Evolutionary conservation across 2,329 filamentous ascomycete genomes (phyloP), one percentile per base, ranked within the genome.

Genomic region (Colletotrichum sp.): DNA sequence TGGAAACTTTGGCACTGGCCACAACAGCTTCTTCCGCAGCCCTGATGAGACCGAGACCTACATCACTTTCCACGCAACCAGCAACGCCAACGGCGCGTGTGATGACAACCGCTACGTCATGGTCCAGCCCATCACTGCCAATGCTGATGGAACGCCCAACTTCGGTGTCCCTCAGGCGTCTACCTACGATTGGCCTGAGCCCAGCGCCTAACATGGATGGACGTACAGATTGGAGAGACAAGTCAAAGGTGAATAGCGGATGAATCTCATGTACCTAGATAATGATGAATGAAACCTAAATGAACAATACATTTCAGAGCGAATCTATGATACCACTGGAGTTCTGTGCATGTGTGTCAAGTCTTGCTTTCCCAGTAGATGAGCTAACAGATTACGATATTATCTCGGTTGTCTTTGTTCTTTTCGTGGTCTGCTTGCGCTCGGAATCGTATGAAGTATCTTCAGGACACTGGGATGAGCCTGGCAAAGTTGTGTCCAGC

Each of bases 11-110:
- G 90, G 90, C 16, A 89, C 90, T 0, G 90, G 89, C 0, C 89
- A 91, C 76, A 91, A 91, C 78, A 89, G 88, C 4, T 92, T 92
- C 85, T 92, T 92, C 82, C 83, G 81, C 32, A 91, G 89, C 77
- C 90, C 90, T 0, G 89, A 92, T 76, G 89, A 86, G 4, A 87
- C 82, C 1, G 85, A 92, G 81, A 88, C 86, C 4, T 92, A 87
- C 87, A 90, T 89, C 68, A 87, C 89, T 0, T 92, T 90, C 80
- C 90, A 92, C 77, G 90, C 90, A 1, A 91, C 89, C 1, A 82
- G 84, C 3, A 88, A 86, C 74, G 82, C 84, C 13, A 82, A 81
- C 0, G 90, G 90, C 1, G 85, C 87, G 2, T 92, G 90, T 71
- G 89, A 91, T 74, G 85, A 87, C 3, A 88, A 85, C 6, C 81